Base-by-base conservation (phyloP, 257 asterid genomes). In the Lycium ferocissimum region DNA sequence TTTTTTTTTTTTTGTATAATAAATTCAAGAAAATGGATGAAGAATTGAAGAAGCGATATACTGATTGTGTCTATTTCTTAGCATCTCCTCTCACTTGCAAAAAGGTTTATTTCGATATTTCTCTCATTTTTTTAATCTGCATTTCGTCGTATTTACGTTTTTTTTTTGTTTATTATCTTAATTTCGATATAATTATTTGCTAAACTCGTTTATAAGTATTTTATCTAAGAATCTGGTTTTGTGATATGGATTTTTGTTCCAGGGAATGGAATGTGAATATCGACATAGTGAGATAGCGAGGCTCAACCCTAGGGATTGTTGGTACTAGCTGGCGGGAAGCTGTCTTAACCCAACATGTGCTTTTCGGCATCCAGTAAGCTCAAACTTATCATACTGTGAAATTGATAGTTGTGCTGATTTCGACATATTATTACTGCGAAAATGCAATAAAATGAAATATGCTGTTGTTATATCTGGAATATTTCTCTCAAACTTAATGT, bases 81-180 rank as follows among this genome's bases (percentile, higher is more conserved):
- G 99, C 99, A 3, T 95, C 98, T 15, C 99, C 99, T 83, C 91
- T 95, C 86, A 95, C 99, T 85, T 95, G 99, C 95, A 95, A 95
- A 87, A 95, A 94, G 98, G 99, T 94, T 66, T 79, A 78, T 59
- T 80, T 26, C 56, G 1, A 5, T 47, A 22, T n/a, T 4, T 18
- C 13, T 51, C 12, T 3, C 18, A 5, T 0, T 43, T 35, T 22
- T 63, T 45, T 80, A 9, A 79, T 56, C 18, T 0, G 54, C 9
- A 38, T 9, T 47, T 40, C 47, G 35, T 67, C 45, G 35, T 17
- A 22, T 62, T 38, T 8, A 4, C 51, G 22, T 54, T 17, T n/a
- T 58, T 17, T 2, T 58, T 58, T 18, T 58, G 18, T 66, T 26
- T 8, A 26, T 45, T 45, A 0, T 4, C 7, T 3, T 7, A 1